Evolutionary conservation across 176 grass and related monocot species (phyloP), one percentile per base, ranked within the genome.

Genomic region (Leersia perrieri): DNA sequence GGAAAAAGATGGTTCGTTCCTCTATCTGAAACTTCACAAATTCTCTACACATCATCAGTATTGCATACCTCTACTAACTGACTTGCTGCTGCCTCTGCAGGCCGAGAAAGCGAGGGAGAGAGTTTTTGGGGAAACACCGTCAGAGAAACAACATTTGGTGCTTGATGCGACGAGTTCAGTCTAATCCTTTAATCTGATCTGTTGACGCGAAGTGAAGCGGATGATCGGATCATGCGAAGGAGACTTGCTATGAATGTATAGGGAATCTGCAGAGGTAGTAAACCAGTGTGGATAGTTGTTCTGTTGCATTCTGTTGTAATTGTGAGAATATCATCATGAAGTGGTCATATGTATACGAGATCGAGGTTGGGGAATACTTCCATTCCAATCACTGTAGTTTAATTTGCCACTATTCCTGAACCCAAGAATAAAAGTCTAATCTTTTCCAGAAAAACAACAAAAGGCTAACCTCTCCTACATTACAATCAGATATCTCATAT

Each of bases 1-100:
- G 90, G 92, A 77, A 88, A 85, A 84, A 85, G 7, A 95, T 92
- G 90, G 93, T 92, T 28, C 1, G 87, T 80, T 80, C 33, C n/a
- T 62, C 74, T 60, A 51, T 78, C n/a, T 33, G 7, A 32, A 69
- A 27, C 49, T 74, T 27, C 11, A 5, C 8, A 40, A 45, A 11
- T 10, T 20, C 65, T 67, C 13, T 18, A 10, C 29, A 20, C 20
- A 55, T 23, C 13, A 63, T 23, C 30, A 28, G 25, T 66, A 0
- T 20, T 44, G 3, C 22, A 6, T 18, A 11, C n/a, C 38, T 39
- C 11, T 39, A 80, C 58, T 72, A 31, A 60, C 27, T 12, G 36
- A 65, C 27, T 13, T 62, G 39, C 20, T 87, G 29, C 5, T 33
- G 14, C 7, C 10, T 45, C 44, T 90, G 66, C 88, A 96, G 87